phyloP scores from a whole-genome alignment of 2,329 filamentous ascomycete genomes.

The Sporothrix protearum region DNA sequence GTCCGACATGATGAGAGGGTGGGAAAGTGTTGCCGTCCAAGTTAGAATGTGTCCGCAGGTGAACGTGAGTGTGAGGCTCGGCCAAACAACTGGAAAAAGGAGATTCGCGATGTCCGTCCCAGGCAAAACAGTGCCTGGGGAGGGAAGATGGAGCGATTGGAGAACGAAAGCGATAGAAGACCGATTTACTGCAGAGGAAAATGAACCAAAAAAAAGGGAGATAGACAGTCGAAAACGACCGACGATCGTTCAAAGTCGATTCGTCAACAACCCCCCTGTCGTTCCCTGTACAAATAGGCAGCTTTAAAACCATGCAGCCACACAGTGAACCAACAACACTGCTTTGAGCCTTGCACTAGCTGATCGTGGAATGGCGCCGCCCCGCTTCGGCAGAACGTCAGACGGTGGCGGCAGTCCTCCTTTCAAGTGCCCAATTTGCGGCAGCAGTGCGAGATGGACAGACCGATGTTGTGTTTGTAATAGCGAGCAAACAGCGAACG shows the following conservation, averaged over 20 bases:
- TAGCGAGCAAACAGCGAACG: not conserved
- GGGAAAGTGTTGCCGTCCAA: not conserved
- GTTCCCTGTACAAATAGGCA: not conserved
- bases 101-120: not conserved
- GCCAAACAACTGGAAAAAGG: not conserved
- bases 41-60: not conserved
- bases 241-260: not conserved
- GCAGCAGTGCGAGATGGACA: not conserved
- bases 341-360: conserved; percentile 15
- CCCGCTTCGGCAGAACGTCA: not conserved
- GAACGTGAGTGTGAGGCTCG: not conserved
- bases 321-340: not conserved
- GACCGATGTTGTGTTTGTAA: not conserved
- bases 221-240: not conserved
- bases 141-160: not conserved
- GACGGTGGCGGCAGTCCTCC: not conserved
- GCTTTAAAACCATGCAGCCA: conserved; percentile 6
- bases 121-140: not conserved
- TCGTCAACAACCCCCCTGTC: conserved; percentile 11
- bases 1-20: conserved; percentile 23
- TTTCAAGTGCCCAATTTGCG: not conserved
- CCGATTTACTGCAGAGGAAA: not conserved
- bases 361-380: conserved; percentile 5
- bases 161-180: not conserved
- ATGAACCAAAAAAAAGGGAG: not conserved